Evolutionary conservation across 2,329 filamentous ascomycete species (phyloP).

Genomic region (Penicillium janthinellum): DNA sequence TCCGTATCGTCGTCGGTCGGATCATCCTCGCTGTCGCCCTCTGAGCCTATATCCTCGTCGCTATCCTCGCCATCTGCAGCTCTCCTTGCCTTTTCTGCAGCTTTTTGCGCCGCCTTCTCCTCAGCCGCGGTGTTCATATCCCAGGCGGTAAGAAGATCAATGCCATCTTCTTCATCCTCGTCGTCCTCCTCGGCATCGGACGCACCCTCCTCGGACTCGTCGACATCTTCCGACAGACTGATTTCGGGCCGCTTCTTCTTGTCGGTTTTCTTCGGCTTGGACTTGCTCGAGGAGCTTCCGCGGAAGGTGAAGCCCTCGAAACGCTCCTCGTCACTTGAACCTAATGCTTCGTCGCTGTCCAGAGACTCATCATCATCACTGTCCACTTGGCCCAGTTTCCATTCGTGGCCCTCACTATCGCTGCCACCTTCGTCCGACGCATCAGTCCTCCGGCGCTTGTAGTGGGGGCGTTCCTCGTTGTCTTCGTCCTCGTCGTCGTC

Average conservation of each 20-base stretch:
- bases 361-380: conserved; percentile 69
- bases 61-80: conserved; percentile 35
- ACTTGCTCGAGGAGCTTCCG: conserved; percentile 54
- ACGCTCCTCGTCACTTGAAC: conserved; percentile 81
- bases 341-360: conserved; percentile 81
- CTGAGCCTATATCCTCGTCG: conserved; percentile 43
- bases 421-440: conserved; percentile 65
- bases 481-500: conserved; percentile 45
- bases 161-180: conserved; percentile 64
- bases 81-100: conserved; percentile 31
- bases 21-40: conserved; percentile 48
- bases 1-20: conserved; percentile 45
- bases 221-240: conserved; percentile 54
- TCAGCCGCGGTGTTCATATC: conserved; percentile 54
- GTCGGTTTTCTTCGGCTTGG: conserved; percentile 33
- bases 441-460: conserved; percentile 49
- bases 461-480: conserved; percentile 30
- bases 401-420: conserved; percentile 83
- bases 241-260: conserved; percentile 41
- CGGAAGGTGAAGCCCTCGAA: conserved; percentile 76
- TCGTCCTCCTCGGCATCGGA: conserved; percentile 58
- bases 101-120: conserved; percentile 42
- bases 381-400: conserved; percentile 72
- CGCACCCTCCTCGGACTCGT: conserved; percentile 46
- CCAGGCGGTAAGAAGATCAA: conserved; percentile 64